phyloP scores from a whole-genome alignment of 2,329 filamentous ascomycete genomes.

The Triangularia verruculosa region DNA sequence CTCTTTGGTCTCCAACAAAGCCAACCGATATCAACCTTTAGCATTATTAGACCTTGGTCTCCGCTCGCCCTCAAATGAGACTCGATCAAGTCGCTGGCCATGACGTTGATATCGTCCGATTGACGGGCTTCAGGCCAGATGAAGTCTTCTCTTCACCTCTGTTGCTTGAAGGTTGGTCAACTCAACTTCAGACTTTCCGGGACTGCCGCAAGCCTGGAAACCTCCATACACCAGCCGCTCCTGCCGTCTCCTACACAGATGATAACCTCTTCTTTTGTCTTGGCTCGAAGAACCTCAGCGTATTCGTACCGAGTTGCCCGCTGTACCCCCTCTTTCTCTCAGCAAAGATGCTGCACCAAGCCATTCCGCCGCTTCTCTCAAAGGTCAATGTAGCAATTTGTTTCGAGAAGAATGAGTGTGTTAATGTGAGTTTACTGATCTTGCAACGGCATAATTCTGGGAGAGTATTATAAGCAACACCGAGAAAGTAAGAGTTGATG shows the following conservation, averaged over 20 bases:
- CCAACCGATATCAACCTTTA: background rate
- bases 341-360: background rate
- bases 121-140: background rate
- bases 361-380: background rate
- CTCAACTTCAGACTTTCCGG: constrained; percentile 46
- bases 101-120: background rate
- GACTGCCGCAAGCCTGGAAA: constrained; percentile 71
- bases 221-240: constrained; percentile 71
- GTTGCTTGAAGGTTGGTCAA: constrained; percentile 45
- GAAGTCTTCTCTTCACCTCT: background rate
- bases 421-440: no score
- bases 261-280: constrained; percentile 62
- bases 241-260: constrained; percentile 63
- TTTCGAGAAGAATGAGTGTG: background rate
- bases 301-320: constrained; percentile 43
- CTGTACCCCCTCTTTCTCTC: constrained; percentile 46
- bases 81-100: background rate
- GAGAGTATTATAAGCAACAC: no score
- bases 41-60: background rate
- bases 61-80: background rate
- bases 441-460: no score
- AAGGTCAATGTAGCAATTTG: background rate
- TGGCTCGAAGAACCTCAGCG: constrained; percentile 72
- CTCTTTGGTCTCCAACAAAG: background rate
- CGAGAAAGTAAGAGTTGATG: no score